Conservation (phyloP, 2,329 filamentous ascomycete genomes). For the Trichoderma sp. region DNA sequence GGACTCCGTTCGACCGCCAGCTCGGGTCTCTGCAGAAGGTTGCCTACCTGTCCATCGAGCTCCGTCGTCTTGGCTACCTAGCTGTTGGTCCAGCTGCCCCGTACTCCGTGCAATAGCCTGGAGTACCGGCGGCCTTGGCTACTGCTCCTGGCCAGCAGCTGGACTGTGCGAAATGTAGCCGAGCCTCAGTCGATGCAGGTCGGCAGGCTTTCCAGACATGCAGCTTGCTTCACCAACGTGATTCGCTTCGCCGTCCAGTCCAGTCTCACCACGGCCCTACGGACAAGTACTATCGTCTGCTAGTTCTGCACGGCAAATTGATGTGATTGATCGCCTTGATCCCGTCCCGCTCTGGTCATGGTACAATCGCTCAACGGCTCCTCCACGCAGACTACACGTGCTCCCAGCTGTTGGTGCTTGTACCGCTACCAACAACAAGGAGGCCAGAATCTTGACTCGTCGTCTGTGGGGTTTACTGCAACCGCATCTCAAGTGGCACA, state of each 20-base stretch:
- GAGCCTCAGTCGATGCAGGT: constrained; percentile 13
- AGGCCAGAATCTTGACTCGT: constrained; percentile 16
- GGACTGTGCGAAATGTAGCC: constrained; percentile 6
- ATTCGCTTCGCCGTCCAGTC: constrained; percentile 16
- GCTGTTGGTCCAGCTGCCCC: neutral
- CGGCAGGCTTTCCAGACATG: constrained; percentile 18
- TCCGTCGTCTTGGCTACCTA: constrained; percentile 1
- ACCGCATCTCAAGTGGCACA: neutral
- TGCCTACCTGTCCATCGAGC: neutral
- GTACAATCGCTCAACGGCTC: too few relatives aligned
- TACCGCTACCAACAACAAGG: neutral
- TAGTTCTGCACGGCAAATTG: neutral
- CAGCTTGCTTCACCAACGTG: constrained; percentile 26
- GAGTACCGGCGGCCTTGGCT: too few relatives aligned
- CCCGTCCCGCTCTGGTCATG: neutral
- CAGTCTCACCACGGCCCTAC: neutral
- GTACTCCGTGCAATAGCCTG: too few relatives aligned
- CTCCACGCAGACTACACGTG: too few relatives aligned
- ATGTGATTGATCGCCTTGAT: neutral
- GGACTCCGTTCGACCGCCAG: neutral
- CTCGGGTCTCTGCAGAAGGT: neutral
- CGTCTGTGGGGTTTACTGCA: constrained; percentile 1
- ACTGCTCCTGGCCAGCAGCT: neutral
- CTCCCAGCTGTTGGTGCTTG: neutral
- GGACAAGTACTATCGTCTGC: constrained; percentile 9